Conservation (phyloP, 495 filamentous ascomycete genomes). For the Penicillium odoratum region DNA sequence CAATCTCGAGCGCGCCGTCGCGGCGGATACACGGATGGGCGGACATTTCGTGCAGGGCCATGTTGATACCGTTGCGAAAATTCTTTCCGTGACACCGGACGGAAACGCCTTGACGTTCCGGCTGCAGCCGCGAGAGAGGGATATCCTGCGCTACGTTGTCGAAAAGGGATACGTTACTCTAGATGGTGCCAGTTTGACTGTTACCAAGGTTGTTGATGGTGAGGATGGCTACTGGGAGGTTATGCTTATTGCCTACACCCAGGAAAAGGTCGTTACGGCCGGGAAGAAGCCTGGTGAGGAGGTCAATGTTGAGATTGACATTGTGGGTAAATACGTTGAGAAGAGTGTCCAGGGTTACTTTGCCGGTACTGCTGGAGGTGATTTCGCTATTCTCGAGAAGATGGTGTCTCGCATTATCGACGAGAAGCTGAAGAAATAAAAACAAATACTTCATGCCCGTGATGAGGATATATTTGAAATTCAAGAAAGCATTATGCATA, state of each 20-base stretch:
- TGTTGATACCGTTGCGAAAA: constrained; percentile 82
- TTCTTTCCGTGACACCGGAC: constrained; percentile 68
- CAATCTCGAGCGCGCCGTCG: constrained; percentile 92
- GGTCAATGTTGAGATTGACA: constrained; percentile 97
- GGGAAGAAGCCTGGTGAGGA: constrained; percentile 77
- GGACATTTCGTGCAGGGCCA: constrained; percentile 81
- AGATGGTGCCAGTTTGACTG: constrained; percentile 94
- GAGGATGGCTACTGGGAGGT: constrained; percentile 89
- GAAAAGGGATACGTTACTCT: constrained; percentile 96
- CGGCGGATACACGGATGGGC: constrained; percentile 82
- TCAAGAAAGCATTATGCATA: constrained; percentile 16
- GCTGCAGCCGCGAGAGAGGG: constrained; percentile 66
- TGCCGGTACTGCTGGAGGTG: constrained; percentile 49
- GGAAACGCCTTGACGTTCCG: constrained; percentile 85
- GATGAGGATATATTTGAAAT: constrained; percentile 16
- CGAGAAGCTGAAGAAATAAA: constrained; percentile 57
- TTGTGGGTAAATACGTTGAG: constrained; percentile 98
- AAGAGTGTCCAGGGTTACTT: constrained; percentile 73
- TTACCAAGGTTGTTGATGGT: constrained; percentile 75
- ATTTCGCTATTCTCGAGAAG: constrained; percentile 73
- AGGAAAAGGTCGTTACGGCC: constrained; percentile 85
- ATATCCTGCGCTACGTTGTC: constrained; percentile 79
- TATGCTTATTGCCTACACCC: constrained; percentile 98
- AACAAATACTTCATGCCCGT: constrained; percentile 11
- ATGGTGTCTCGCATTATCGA: constrained; percentile 80